Base-by-base conservation (phyloP, 371 early-diverging fungal species). In the Batkoa obscura region DNA sequence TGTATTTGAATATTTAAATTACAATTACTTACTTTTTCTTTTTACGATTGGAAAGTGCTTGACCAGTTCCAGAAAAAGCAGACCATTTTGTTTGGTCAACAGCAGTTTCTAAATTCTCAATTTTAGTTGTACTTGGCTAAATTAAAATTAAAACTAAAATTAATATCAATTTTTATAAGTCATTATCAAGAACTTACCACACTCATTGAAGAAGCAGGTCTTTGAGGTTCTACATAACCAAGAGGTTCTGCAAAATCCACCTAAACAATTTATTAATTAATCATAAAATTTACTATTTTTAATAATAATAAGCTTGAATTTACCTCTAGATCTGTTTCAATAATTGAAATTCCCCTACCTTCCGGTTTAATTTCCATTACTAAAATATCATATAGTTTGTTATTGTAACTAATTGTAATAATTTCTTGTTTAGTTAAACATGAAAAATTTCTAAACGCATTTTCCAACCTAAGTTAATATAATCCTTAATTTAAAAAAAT, bases 231-330 rank as follows among this genome's bases (percentile, higher is more conserved):
- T 36, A 84, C 80, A 68, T 98, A 99, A 3, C 99, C 99, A 0
- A 94, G 68, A 12, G 99, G 99, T 23, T 98, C 81, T 2, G 92
- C 96, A 73, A 99, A 99, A 60, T 99, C 99, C 1, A 90, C 91
- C 72, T 79, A 52, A 23, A 34, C 23, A 23, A 23, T 23, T 23
- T 31, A 30, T 39, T 15, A 8, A 5, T 6, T 45, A 23, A 8
- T 10, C 0, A 39, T 9, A 43, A 42, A 39, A 13, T 15, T 10
- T 43, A 31, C 34, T 13, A 50, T 8, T 31, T 32, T 9, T 31
- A 34, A 36, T 48, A 9, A 3, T 37, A 53, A 10, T 38, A 23
- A 30, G 45, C 5, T 17, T 10, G 12, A 41, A 3, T 43, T 37
- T 58, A 89, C 90, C 65, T 91, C 92, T 50, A 99, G 68, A 78